Base-by-base conservation (phyloP, 192 early-diverging fungal genomes). In the Backusella circina region DNA sequence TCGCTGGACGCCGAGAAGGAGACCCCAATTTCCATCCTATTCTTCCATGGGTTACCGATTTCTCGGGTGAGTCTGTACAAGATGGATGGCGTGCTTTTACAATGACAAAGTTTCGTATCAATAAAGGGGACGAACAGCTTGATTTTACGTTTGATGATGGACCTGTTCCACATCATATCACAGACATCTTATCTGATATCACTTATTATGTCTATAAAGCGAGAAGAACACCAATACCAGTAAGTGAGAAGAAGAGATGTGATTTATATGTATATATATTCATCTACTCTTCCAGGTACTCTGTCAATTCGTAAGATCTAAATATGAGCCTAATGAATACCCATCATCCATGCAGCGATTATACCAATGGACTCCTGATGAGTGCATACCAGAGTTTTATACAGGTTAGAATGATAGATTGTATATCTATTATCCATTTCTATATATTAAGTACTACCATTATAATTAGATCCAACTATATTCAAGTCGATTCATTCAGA, bases 371-470 rank as follows among this genome's bases (percentile, higher is more conserved):
- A 91, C 91, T 3, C 89, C 91, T 37, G 91, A 92, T 75, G 91
- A 92, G 76, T 92, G 91, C 76, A 92, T 92, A 26, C 91, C 91
- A 0, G 91, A 92, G 50, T 92, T 92, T 33, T 92, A 90, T 66
- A 88, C 90, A 23, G 81, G 84, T 79, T 16, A 54, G 15, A 21
- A 33, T 6, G n/a, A 8, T 9, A 51, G 21, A 15, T 6, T 16
- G 57, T 30, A 26, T 5, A 21, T 8, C 1, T 16, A 6, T 51
- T 51, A n/a, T n/a, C 23, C 23, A 51, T 5, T 51, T 8, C 6
- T 6, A 8, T 51, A 5, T 51, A 21, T 21, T 21, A 21, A n/a
- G n/a, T n/a, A 51, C 21, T 51, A 28, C 7, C 26, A 5, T 54
- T 38, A 33, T 66, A 44, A 36, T 28, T 70, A 81, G 87, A 91